Percentiles rank a stretch among this genome's conserved stretches.
These are phyloP conservation scores for Biscutella laevigata DNA, from an alignment of 441 rosid genomes.

Conservation along the genomic window DNA sequence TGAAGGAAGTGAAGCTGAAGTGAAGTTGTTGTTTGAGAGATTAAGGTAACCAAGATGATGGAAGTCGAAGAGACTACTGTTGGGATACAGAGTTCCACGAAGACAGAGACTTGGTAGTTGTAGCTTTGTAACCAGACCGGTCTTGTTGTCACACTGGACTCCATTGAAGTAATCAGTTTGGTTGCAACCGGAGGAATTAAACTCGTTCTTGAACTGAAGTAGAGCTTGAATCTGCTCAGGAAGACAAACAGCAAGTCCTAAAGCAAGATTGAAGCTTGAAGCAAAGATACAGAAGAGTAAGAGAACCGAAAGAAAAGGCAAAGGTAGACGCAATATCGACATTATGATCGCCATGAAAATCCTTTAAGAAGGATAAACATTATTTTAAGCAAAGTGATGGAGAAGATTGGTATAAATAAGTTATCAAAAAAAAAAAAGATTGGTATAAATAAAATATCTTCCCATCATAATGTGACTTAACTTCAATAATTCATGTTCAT, in stretches of 20 bases:
- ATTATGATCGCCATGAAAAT: too few relatives aligned
- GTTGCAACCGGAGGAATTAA: neutral
- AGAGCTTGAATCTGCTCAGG: constrained; percentile 1
- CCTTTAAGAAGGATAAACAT: too few relatives aligned
- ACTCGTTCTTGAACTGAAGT: constrained; percentile 9
- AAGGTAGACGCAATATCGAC: too few relatives aligned
- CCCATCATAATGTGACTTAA: too few relatives aligned
- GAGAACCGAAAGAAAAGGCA: neutral
- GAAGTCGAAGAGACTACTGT: neutral
- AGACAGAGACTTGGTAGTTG: neutral
- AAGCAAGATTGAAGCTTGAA: neutral
- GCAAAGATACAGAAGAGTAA: neutral
- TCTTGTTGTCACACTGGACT: neutral
- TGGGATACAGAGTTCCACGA: constrained; percentile 5
- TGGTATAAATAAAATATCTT: too few relatives aligned
- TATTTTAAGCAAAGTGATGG: too few relatives aligned
- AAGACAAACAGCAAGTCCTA: neutral
- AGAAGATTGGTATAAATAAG: neutral
- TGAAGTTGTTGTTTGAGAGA: neutral
- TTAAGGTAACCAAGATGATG: neutral
- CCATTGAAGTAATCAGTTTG: neutral
- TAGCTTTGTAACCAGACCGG: neutral
- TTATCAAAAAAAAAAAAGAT: too few relatives aligned
- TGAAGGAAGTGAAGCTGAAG: neutral
- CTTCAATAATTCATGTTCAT: too few relatives aligned